Evolutionary conservation across 768 basidiomycete species (phyloP).

Genomic region (Boletus reticuloceps): DNA sequence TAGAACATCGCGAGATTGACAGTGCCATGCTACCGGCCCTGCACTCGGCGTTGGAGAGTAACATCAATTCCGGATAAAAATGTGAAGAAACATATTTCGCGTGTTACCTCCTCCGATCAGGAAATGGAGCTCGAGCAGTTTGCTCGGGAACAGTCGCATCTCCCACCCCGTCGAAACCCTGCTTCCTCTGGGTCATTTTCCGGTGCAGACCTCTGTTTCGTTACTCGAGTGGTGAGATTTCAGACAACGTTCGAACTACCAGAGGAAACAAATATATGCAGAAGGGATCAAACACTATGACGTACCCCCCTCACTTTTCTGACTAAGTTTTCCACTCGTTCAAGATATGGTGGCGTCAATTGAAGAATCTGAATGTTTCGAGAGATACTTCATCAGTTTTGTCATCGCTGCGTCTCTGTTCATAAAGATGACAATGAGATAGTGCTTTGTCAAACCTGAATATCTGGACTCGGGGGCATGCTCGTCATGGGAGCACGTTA

Average conservation of each 20-base stretch:
- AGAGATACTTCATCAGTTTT: background rate
- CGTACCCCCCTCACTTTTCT: constrained; percentile 8
- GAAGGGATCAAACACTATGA: too few relatives aligned
- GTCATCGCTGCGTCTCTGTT: background rate
- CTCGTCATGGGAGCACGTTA: too few relatives aligned
- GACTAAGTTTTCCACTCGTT: constrained; percentile 11
- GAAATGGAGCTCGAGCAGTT: constrained; percentile 10
- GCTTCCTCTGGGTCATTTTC: constrained; percentile 9
- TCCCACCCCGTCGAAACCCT: background rate
- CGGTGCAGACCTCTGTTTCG: too few relatives aligned
- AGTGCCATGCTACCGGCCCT: constrained; percentile 1
- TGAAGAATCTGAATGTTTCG: background rate
- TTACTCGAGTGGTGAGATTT: too few relatives aligned
- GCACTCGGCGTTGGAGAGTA: background rate
- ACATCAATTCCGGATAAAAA: background rate
- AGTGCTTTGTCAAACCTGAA: constrained; percentile 4
- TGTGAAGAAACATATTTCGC: background rate
- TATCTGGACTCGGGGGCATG: too few relatives aligned
- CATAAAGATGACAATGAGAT: too few relatives aligned
- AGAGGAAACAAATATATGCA: too few relatives aligned
- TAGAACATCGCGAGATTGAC: constrained; percentile 2
- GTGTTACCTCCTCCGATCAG: background rate
- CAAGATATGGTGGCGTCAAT: constrained; percentile 2
- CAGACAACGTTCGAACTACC: too few relatives aligned
- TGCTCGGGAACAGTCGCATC: background rate